Conservation (phyloP, 73 alveolate genomes). For the Paramecium sexaurelia region DNA sequence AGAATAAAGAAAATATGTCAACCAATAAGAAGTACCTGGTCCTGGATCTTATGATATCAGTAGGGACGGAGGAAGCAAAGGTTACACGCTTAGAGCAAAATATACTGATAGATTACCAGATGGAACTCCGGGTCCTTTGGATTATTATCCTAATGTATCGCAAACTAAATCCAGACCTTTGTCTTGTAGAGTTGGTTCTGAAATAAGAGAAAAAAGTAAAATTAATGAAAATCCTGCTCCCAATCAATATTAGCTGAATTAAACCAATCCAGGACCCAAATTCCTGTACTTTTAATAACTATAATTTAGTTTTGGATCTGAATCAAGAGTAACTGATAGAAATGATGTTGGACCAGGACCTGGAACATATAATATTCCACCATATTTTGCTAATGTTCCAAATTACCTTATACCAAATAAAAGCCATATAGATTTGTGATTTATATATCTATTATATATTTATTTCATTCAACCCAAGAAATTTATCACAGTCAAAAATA, state of each 20-base stretch:
- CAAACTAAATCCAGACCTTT: slow-evolving; percentile 36
- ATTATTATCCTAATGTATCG: slow-evolving; percentile 25
- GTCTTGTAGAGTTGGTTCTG: slow-evolving; percentile 54
- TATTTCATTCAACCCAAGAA: slow-evolving; percentile 44
- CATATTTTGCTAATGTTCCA: slow-evolving; percentile 31
- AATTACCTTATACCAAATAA: slow-evolving; percentile 20
- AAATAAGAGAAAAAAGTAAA: background rate
- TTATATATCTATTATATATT: slow-evolving; percentile 1
- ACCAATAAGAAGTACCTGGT: slow-evolving; percentile 44
- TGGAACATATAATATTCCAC: slow-evolving; percentile 36
- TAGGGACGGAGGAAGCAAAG: slow-evolving; percentile 22
- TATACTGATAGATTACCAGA: slow-evolving; percentile 51
- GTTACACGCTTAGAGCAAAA: slow-evolving; percentile 40
- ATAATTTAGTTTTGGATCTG: slow-evolving; percentile 30
- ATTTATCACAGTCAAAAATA: slow-evolving; percentile 46
- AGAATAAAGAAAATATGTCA: background rate
- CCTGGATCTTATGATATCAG: slow-evolving; percentile 49
- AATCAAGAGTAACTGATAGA: slow-evolving; percentile 25
- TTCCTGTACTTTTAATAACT: background rate
- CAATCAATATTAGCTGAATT: background rate
- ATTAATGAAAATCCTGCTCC: slow-evolving; percentile 43
- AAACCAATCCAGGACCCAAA: background rate
- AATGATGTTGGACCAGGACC: slow-evolving; percentile 48
- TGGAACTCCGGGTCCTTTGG: slow-evolving; percentile 53
- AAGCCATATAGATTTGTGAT: background rate